Conservation (phyloP, 805 yeast genomes). For the Zygotorulaspora sp. region DNA sequence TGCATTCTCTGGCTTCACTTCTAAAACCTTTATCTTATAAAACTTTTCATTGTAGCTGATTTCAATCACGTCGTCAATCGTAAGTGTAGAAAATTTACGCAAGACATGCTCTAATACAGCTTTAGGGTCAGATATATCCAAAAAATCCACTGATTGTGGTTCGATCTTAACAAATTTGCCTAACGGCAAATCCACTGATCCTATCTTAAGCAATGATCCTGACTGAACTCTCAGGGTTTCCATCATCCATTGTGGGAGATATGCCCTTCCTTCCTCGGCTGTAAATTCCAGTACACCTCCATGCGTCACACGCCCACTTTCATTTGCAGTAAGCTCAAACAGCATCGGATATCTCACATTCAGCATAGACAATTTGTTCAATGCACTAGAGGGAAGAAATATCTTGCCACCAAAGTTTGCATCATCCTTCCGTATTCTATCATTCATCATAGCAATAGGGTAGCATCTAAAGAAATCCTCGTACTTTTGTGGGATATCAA, state of each 20-base stretch:
- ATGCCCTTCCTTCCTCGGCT: conserved; percentile 95
- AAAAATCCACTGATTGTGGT: conserved; percentile 90
- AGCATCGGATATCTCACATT: conserved; percentile 96
- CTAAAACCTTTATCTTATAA: conserved; percentile 78
- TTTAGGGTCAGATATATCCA: conserved; percentile 92
- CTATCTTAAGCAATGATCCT: conserved; percentile 74
- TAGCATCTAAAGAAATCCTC: conserved; percentile 89
- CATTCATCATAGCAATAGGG: conserved; percentile 89
- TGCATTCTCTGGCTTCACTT: conserved; percentile 71
- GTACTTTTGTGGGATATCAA: conserved; percentile 45
- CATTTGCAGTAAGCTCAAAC: conserved; percentile 72
- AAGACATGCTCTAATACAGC: conserved; percentile 93
- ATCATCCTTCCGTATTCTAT: conserved; percentile 60
- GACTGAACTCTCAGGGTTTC: conserved; percentile 64
- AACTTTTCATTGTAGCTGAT: conserved; percentile 74
- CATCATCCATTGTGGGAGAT: conserved; percentile 97
- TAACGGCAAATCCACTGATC: conserved; percentile 72
- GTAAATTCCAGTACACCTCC: conserved; percentile 94
- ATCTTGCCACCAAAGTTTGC: conserved; percentile 95
- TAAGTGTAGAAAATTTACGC: conserved; percentile 82
- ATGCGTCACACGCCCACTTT: conserved; percentile 58
- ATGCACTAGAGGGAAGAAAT: conserved; percentile 88
- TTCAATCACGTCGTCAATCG: conserved; percentile 79
- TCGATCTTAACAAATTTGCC: conserved; percentile 90
- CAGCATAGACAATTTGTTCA: conserved; percentile 81